Conservation (phyloP, 2,329 filamentous ascomycete species). For the Chrysoporthe puriensis region DNA sequence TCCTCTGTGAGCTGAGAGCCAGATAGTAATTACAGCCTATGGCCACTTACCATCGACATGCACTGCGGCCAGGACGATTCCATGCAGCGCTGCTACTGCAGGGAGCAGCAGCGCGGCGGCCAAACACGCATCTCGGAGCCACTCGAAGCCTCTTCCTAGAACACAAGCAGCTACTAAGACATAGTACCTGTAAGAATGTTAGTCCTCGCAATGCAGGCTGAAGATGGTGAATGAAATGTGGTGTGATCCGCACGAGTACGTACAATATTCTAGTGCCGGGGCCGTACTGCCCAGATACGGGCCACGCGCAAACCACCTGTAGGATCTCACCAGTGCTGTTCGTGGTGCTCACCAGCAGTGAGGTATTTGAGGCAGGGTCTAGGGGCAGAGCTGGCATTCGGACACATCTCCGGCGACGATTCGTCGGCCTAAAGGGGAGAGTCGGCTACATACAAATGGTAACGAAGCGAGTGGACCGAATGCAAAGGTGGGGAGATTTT, state of each 20-base stretch:
- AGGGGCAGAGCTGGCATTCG: constrained; percentile 12
- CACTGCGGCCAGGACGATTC: constrained; percentile 61
- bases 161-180: constrained; percentile 66
- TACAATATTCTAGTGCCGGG: constrained; percentile 56
- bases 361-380: not conserved
- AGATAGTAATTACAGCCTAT: not conserved
- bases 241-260: constrained; percentile 31
- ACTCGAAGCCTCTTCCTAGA: constrained; percentile 62
- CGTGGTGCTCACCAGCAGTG: not conserved
- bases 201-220: not conserved
- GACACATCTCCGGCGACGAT: not conserved
- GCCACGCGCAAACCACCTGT: constrained; percentile 59
- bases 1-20: not conserved
- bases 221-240: constrained; percentile 12
- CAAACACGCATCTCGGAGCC: constrained; percentile 65
- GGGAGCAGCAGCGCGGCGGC: constrained; percentile 66
- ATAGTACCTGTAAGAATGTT: constrained; percentile 57
- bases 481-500: not conserved
- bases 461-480: no score
- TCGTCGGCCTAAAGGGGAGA: not conserved
- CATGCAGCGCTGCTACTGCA: constrained; percentile 66
- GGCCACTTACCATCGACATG: constrained; percentile 58
- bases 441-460: not conserved
- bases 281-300: constrained; percentile 61
- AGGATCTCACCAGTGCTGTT: not conserved